Conservation (phyloP, 805 yeast species). For the Zygosaccharomyces gambellarensis region DNA sequence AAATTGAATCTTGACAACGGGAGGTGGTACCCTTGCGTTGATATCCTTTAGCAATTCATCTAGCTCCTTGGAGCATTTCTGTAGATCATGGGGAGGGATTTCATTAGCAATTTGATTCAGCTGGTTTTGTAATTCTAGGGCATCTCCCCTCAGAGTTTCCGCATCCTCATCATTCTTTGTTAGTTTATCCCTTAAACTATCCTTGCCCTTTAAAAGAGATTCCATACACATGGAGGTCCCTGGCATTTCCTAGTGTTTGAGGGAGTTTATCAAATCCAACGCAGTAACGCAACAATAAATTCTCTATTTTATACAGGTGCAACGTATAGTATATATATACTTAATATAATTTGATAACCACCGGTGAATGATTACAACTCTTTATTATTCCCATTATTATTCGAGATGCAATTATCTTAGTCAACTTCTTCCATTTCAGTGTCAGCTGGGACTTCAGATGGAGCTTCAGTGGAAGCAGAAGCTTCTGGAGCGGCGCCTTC, state of each 20-base stretch:
- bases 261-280: background rate
- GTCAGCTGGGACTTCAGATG: constrained; percentile 68
- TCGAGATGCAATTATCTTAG: constrained; percentile 37
- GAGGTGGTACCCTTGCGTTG: constrained; percentile 4
- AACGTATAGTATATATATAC: constrained; percentile 9
- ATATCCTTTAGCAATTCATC: constrained; percentile 15
- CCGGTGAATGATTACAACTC: background rate
- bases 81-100: constrained; percentile 19
- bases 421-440: constrained; percentile 99
- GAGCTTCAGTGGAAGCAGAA: constrained; percentile 36
- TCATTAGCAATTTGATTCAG: constrained; percentile 12
- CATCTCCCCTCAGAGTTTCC: constrained; percentile 8
- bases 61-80: constrained; percentile 15
- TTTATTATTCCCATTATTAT: background rate
- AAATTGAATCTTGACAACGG: constrained; percentile 6
- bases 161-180: background rate
- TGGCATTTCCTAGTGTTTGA: background rate
- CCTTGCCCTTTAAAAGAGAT: background rate
- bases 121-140: constrained; percentile 10
- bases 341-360: background rate
- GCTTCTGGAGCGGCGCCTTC: constrained; percentile 30
- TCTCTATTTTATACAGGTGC: constrained; percentile 15
- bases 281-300: background rate
- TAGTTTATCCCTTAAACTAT: background rate
- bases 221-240: background rate